Evolutionary conservation across 352 stramenopile genomes (phyloP).

Genomic region (Globisporangium takayamanum): DNA sequence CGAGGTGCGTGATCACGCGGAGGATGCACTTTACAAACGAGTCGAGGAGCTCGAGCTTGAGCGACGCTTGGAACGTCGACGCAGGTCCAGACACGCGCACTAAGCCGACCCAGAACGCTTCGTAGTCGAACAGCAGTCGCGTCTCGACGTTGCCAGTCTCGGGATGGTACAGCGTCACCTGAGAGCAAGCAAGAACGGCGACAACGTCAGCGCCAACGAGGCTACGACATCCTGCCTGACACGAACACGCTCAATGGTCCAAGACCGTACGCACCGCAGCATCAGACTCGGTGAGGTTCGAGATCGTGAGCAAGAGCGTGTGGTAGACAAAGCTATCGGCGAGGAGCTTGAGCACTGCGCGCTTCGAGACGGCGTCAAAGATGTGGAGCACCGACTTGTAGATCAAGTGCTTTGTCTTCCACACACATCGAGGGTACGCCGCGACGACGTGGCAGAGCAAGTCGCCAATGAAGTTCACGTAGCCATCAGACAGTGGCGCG

Average conservation of each 20-base stretch:
- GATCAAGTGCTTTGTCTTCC: constrained; percentile 48
- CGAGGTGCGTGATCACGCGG: constrained; percentile 39
- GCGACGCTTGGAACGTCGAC: constrained; percentile 7
- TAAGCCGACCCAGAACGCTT: constrained; percentile 49
- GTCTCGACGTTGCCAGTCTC: constrained; percentile 66
- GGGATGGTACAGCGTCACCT: constrained; percentile 64
- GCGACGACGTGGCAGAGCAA: constrained; percentile 54
- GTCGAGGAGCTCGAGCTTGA: constrained; percentile 41
- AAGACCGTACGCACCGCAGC: constrained; percentile 1
- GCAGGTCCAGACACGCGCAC: neutral
- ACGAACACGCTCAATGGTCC: too few species aligned
- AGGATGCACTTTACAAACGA: constrained; percentile 41
- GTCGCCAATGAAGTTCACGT: constrained; percentile 47
- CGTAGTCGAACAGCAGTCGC: constrained; percentile 73
- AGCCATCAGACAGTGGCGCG: constrained; percentile 31
- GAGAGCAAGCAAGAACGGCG: neutral
- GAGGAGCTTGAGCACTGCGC: constrained; percentile 30
- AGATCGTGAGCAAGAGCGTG: constrained; percentile 59
- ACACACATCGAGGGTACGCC: constrained; percentile 55
- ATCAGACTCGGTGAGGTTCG: constrained; percentile 44
- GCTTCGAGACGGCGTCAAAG: constrained; percentile 31
- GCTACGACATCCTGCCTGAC: neutral
- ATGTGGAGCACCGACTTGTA: constrained; percentile 46
- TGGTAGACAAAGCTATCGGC: constrained; percentile 52
- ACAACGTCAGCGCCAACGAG: neutral